Evolutionary conservation across 2,329 filamentous ascomycete genomes (phyloP).

Genomic region (Nemania serpens): DNA sequence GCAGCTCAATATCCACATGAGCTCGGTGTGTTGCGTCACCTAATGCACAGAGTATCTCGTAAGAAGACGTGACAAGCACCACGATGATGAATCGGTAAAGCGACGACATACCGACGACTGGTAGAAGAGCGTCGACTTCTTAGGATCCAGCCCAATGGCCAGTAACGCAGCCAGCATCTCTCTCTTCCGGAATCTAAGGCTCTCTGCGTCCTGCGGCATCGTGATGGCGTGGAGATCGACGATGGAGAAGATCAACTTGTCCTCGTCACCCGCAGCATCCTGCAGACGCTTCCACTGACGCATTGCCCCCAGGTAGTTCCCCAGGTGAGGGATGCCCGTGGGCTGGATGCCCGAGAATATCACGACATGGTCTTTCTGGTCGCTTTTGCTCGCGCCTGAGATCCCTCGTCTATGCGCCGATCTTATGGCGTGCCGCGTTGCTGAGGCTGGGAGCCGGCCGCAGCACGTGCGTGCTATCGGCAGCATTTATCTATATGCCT

Average conservation of each 20-base stretch:
- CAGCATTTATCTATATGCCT: constrained; percentile 18
- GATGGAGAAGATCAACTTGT: constrained; percentile 79
- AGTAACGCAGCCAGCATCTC: constrained; percentile 81
- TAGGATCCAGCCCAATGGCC: constrained; percentile 81
- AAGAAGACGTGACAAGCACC: neutral
- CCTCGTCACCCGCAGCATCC: constrained; percentile 58
- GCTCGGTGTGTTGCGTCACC: constrained; percentile 79
- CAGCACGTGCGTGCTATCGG: constrained; percentile 23
- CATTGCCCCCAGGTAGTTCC: constrained; percentile 92
- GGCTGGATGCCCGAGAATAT: constrained; percentile 98
- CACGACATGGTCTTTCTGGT: constrained; percentile 42
- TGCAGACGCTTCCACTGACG: constrained; percentile 86
- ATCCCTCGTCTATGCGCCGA: neutral
- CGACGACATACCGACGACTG: constrained; percentile 69
- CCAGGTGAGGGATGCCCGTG: constrained; percentile 89
- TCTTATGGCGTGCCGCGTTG: constrained; percentile 3
- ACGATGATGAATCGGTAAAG: neutral
- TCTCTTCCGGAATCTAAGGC: constrained; percentile 67
- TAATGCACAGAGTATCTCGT: constrained; percentile 39
- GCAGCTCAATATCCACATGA: constrained; percentile 97
- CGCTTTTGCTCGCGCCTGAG: neutral
- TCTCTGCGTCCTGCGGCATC: constrained; percentile 65
- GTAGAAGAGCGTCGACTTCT: constrained; percentile 78
- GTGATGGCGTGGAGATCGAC: constrained; percentile 96
- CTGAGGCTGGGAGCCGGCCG: constrained; percentile 20